phyloP scores from a whole-genome alignment of 441 rosid genomes.

The Flueggea neowawraea region DNA sequence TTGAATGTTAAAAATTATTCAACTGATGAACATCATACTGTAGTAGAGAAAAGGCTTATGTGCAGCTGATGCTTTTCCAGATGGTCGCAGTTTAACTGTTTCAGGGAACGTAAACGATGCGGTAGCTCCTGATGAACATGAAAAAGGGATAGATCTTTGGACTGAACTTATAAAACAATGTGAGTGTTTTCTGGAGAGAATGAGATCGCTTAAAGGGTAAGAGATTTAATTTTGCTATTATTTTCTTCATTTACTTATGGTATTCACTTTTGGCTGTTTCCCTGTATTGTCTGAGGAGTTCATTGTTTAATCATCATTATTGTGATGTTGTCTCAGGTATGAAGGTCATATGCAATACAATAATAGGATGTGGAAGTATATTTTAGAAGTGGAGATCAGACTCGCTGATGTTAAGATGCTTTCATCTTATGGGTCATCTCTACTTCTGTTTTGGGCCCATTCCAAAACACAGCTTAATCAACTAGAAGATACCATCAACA shows the following conservation, averaged over 20 bases:
- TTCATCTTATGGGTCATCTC: slow-evolving; percentile 39
- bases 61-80: slow-evolving; percentile 25
- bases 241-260: background rate
- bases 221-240: slow-evolving; percentile 16
- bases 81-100: slow-evolving; percentile 22
- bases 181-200: slow-evolving; percentile 64
- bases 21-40: slow-evolving; percentile 31
- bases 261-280: too few species aligned
- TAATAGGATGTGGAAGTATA: slow-evolving; percentile 54
- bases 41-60: slow-evolving; percentile 19
- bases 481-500: slow-evolving; percentile 60
- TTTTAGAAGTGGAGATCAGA: slow-evolving; percentile 73
- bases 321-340: slow-evolving; percentile 47
- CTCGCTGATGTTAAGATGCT: slow-evolving; percentile 81
- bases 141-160: slow-evolving; percentile 34
- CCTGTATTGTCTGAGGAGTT: background rate
- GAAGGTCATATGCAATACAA: slow-evolving; percentile 37
- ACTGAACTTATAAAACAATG: slow-evolving; percentile 49
- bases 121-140: slow-evolving; percentile 24
- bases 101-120: slow-evolving; percentile 20
- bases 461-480: slow-evolving; percentile 68
- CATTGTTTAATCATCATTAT: slow-evolving; percentile 4
- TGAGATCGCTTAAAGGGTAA: slow-evolving; percentile 78
- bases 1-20: background rate
- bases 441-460: slow-evolving; percentile 84